These are phyloP conservation scores for Astrocystis sublimbata DNA, from an alignment of 495 filamentous ascomycete species.

Conservation along the genomic window DNA sequence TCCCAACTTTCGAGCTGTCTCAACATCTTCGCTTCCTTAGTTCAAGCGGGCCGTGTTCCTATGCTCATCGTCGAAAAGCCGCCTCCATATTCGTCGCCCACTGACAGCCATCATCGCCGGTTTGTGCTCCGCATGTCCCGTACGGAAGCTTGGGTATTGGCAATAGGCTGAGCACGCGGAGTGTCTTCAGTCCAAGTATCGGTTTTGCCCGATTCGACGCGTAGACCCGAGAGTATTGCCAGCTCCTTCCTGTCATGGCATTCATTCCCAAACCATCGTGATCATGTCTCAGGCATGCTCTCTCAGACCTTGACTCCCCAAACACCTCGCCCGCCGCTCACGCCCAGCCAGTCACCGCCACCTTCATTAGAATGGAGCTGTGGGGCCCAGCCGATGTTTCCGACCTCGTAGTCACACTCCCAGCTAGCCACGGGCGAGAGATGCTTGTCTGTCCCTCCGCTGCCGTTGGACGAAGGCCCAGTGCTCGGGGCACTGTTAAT, in stretches of 20 bases:
- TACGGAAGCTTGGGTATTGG: neutral
- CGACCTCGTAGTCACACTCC: conserved; percentile 96
- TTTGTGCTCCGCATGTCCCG: neutral
- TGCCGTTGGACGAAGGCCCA: conserved; percentile 46
- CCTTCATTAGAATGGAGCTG: conserved; percentile 69
- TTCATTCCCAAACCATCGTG: no score
- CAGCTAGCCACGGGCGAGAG: conserved; percentile 79
- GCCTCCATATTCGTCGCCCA: neutral
- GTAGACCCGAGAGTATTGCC: neutral
- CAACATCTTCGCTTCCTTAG: neutral
- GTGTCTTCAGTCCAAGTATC: neutral
- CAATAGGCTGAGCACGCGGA: neutral
- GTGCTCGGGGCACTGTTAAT: conserved; percentile 65
- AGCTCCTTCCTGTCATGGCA: neutral
- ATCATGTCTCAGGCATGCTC: neutral
- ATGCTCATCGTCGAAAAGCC: neutral
- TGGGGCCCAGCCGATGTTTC: conserved; percentile 92
- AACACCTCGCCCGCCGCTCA: conserved; percentile 85
- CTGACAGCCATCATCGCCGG: neutral
- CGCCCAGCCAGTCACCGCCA: conserved; percentile 85
- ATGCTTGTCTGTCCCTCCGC: conserved; percentile 54
- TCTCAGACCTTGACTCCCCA: conserved; percentile 71
- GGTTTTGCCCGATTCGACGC: neutral
- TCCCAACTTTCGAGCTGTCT: neutral
- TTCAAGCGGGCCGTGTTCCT: neutral